Evolutionary conservation across 805 yeast species (phyloP), one percentile per base, ranked within the genome.

Genomic region (Kodamaea jinghongensis): DNA sequence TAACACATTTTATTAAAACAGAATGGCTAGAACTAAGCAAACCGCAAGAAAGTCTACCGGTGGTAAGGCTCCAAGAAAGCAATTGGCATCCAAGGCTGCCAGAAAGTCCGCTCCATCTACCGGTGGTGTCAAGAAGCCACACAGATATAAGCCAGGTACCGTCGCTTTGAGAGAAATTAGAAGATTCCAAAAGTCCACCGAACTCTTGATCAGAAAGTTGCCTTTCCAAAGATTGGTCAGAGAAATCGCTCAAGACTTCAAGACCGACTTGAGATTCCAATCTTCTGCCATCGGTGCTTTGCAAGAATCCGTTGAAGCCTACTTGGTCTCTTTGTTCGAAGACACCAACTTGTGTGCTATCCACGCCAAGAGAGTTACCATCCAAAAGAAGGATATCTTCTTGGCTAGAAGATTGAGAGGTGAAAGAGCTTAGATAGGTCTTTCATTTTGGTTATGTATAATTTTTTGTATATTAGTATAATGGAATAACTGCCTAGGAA

Each of bases 161-260:
- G 93, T 85, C 60, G 97, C 97, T 49, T 78, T 88, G 67, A 83
- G 96, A 76, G 98, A 93, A 76, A 87, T 93, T 64, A 85, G 96
- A 78, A 84, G 95, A 79, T 91, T 90, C 77, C 99, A 91, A 76
- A 86, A 88, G 67, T 85, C 96, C 45, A 91, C 98, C 55, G 96
- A 90, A 68, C 77, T 91, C 39, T 80, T 91, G 71, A 87, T 91
- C 71, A 86, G 96, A 78, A 91, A 91, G 71, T 79, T 91, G 56
- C 98, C 98, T 46, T 91, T 91, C 84, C 96, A 91, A 69, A 83
- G 97, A 78, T 79, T 91, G 64, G 96, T 90, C 42, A 79, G 96
- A 70, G 96, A 90, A 73, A 87, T 91, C 50, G 95, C 96, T 50
- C 91, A 85, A 70, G 96, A 89, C 65, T 85, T 86, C 80, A 85